phyloP scores from a whole-genome alignment of 192 early-diverging fungal genomes.

The Podila epicladia region DNA sequence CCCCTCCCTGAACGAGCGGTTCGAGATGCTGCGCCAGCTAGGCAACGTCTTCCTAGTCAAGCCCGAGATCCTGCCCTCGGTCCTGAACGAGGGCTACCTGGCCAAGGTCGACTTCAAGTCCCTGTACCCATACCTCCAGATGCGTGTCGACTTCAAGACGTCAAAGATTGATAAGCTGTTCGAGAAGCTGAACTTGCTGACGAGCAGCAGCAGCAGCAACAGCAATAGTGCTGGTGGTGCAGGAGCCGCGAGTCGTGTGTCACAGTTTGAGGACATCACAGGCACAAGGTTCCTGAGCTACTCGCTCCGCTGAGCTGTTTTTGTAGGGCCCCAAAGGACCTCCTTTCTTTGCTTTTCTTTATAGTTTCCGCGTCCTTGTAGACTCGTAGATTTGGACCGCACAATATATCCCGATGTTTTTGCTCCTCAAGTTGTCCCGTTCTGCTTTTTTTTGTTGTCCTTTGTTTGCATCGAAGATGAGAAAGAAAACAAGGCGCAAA shows the following conservation, averaged over 20 bases:
- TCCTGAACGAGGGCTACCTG: slow-evolving; percentile 88
- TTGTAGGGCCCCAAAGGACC: not conserved
- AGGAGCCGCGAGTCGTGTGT: not conserved
- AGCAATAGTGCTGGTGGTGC: not conserved
- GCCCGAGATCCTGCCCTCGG: slow-evolving; percentile 87
- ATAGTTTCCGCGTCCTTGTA: not conserved
- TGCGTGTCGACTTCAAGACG: slow-evolving; percentile 86
- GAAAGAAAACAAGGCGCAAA: too few relatives aligned
- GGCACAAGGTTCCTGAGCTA: slow-evolving; percentile 26
- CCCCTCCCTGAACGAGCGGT: slow-evolving; percentile 80
- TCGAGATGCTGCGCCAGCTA: slow-evolving; percentile 90
- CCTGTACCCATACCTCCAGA: slow-evolving; percentile 88
- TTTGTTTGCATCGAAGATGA: too few relatives aligned
- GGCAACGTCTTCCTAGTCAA: slow-evolving; percentile 94
- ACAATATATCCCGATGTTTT: not conserved
- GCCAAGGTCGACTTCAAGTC: slow-evolving; percentile 80
- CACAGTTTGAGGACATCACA: slow-evolving; percentile 29
- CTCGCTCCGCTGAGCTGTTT: not conserved
- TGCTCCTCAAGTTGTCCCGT: too few relatives aligned
- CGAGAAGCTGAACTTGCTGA: slow-evolving; percentile 34
- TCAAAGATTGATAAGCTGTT: slow-evolving; percentile 67
- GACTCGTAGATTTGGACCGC: not conserved
- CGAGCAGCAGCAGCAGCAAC: not conserved
- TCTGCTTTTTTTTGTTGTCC: too few relatives aligned
- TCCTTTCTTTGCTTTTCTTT: not conserved